Percentiles rank a stretch among this genome's conserved stretches.
Conservation (phyloP, 2,329 filamentous ascomycete species). For the Cladosporium austrohemisphaericum region DNA sequence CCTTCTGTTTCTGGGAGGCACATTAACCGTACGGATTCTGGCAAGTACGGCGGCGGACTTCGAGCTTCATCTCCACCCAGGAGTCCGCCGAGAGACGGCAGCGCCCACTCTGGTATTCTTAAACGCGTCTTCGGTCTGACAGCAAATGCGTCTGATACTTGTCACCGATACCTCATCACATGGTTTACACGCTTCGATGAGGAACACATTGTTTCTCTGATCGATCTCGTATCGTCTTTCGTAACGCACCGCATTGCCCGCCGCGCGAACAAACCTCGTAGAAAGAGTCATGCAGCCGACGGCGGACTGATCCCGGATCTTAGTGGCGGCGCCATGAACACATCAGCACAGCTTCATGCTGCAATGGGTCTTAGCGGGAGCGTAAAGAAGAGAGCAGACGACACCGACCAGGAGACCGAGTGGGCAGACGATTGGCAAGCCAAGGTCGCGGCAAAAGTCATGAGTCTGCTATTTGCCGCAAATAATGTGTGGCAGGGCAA, state of each 20-base stretch:
- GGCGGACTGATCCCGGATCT: constrained; percentile 71
- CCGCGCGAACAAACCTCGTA: constrained; percentile 64
- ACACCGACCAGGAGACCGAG: constrained; percentile 50
- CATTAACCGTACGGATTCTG: constrained; percentile 5
- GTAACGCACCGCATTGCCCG: constrained; percentile 75
- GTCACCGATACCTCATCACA: constrained; percentile 70
- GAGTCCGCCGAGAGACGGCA: constrained; percentile 8
- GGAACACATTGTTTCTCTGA: constrained; percentile 64
- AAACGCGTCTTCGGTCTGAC: constrained; percentile 80
- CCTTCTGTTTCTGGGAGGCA: not conserved
- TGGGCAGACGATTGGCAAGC: constrained; percentile 90
- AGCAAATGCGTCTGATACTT: constrained; percentile 69
- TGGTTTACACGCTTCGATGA: constrained; percentile 74
- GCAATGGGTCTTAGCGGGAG: constrained; percentile 59
- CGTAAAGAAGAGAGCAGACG: constrained; percentile 49
- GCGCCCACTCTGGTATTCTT: constrained; percentile 69
- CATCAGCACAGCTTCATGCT: constrained; percentile 69
- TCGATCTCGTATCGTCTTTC: constrained; percentile 74
- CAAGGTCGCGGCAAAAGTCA: constrained; percentile 71
- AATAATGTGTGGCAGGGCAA: constrained; percentile 57
- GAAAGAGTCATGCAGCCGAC: constrained; percentile 57
- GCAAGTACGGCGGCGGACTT: not conserved
- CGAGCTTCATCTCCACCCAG: constrained; percentile 1
- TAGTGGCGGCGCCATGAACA: constrained; percentile 57
- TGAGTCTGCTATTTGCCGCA: constrained; percentile 76